Evolutionary conservation across 2,329 filamentous ascomycete species (phyloP).

Genomic region (Scolecobasidium constrictum): DNA sequence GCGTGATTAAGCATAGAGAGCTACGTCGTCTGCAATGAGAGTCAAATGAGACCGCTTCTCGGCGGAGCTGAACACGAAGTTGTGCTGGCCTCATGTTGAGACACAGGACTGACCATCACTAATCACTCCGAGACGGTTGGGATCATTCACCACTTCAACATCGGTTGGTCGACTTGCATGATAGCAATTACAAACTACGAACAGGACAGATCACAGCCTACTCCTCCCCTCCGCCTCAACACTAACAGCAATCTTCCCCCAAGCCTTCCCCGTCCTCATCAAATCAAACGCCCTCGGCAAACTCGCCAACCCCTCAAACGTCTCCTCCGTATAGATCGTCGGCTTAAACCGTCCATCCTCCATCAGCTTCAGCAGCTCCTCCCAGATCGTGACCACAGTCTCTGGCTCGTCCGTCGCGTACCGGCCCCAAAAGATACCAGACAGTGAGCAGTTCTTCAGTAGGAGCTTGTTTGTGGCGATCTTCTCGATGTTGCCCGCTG

Average conservation of each 20-base stretch:
- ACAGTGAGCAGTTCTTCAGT: not conserved
- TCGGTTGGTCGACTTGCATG: no score
- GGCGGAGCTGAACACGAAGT: no score
- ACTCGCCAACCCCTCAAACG: not conserved
- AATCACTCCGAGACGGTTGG: no score
- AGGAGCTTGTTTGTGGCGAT: not conserved
- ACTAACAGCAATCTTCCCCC: not conserved
- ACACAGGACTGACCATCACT: no score
- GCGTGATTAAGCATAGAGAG: no score
- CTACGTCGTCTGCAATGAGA: no score
- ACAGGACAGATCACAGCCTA: no score
- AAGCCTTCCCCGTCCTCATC: not conserved
- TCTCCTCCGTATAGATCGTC: not conserved
- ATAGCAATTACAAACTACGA: no score
- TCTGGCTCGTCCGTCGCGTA: not conserved
- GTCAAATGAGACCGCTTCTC: no score
- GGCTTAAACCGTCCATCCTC: not conserved
- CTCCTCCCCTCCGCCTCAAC: no score
- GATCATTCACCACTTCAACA: no score
- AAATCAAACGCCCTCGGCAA: not conserved
- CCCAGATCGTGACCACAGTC: not conserved
- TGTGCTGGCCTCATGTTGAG: no score
- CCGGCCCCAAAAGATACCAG: not conserved
- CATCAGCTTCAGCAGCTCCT: not conserved
- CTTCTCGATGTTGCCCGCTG: not conserved